Conservation (phyloP, 768 basidiomycete genomes). For the Lentinula edodes region DNA sequence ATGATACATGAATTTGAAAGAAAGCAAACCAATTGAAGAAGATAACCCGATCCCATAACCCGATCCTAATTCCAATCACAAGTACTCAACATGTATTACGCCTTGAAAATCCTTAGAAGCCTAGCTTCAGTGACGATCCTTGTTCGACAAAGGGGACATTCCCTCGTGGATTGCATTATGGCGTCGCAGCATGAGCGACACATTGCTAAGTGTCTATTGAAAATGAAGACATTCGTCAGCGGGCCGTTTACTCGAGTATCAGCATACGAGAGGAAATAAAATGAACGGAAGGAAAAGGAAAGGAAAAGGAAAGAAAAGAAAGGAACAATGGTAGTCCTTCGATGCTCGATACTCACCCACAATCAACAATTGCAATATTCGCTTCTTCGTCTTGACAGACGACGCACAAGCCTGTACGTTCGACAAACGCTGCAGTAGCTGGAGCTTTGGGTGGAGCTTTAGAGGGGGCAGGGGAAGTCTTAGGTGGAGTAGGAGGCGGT, state of each 20-base stretch:
- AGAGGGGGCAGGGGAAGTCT: constrained; percentile 18
- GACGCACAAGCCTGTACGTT: constrained; percentile 78
- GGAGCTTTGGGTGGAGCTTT: constrained; percentile 32
- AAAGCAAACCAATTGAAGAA: too few relatives aligned
- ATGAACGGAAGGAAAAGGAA: background rate
- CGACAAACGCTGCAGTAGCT: constrained; percentile 30
- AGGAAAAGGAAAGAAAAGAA: constrained; percentile 10
- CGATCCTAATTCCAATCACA: too few relatives aligned
- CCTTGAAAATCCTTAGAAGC: constrained; percentile 70
- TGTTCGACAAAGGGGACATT: constrained; percentile 89
- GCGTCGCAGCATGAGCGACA: constrained; percentile 75
- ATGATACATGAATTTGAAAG: too few relatives aligned
- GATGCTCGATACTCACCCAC: constrained; percentile 40
- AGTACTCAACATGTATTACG: constrained; percentile 16
- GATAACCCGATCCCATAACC: too few relatives aligned
- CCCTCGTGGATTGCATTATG: constrained; percentile 71
- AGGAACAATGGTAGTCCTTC: constrained; percentile 19
- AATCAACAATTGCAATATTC: constrained; percentile 90
- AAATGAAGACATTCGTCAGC: constrained; percentile 2
- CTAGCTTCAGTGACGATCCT: constrained; percentile 81
- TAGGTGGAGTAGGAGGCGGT: constrained; percentile 11
- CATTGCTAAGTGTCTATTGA: constrained; percentile 69
- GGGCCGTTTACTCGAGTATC: background rate
- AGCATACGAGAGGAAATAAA: background rate
- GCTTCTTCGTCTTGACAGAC: constrained; percentile 95